Base-by-base conservation (phyloP, 2,329 filamentous ascomycete genomes). In the Ophiosphaerella narmari region DNA sequence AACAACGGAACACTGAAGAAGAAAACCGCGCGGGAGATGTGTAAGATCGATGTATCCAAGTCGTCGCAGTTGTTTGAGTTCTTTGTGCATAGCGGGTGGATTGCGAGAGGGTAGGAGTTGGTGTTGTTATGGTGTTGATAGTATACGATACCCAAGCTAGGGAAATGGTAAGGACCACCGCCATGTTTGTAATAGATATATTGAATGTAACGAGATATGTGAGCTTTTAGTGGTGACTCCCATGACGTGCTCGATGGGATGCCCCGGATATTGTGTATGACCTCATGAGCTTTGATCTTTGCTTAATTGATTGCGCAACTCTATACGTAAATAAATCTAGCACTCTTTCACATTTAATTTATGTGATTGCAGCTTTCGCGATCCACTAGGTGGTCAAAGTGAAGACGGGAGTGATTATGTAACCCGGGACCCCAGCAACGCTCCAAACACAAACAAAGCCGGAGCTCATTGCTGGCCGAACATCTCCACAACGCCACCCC, bases 61-160 rank as follows among this genome's bases (percentile, higher is more conserved):
- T 88, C 89, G 0, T 87, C 88, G 14, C 83, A 90, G 59, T 85
- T 97, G 50, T 97, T 93, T 74, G 94, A 97, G 72, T 97, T 97
- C 71, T 92, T 97, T 77, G 89, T 96, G 55, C 90, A 91, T 68
- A 87, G 86, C 48, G 94, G 93, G 2, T 97, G 93, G 91, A 87
- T 97, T 53, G 88, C 86, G 29, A 94, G 95, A 78, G 89, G 87
- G 23, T 95, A 59, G 59, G 36, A 37, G 5, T 36, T n/a, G 5
- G 46, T 24, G 52, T 45, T 46, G 34, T 49, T 57, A 46, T 37
- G 54, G 52, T 46, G 55, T 50, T 59, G 47, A 52, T 35, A 43
- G 46, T 43, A 45, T 49, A 49, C 35, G 52, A 67, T 66, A 67
- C 59, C 63, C 62, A 45, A 53, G 44, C 35, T 49, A 39, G 49